phyloP scores from a whole-genome alignment of 768 basidiomycete genomes.

The Lactarius sanguifluus region DNA sequence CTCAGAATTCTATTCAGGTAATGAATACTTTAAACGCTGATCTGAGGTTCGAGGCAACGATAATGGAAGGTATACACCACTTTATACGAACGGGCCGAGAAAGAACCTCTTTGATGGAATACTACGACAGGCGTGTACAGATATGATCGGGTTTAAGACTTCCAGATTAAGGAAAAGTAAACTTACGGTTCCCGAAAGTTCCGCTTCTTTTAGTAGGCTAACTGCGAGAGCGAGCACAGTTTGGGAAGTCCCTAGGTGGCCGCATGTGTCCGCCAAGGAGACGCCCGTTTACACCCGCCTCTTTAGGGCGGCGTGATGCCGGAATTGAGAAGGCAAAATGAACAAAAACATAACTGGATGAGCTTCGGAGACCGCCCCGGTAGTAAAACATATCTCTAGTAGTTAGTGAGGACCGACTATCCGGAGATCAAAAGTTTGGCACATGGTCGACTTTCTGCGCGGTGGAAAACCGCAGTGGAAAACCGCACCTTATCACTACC shows the following conservation, averaged over 20 bases:
- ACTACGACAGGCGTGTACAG: not conserved
- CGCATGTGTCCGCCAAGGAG: constrained; percentile 12
- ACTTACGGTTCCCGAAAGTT: constrained; percentile 20
- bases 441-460: constrained; percentile 27
- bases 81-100: constrained; percentile 21
- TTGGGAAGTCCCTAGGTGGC: not conserved
- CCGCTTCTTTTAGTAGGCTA: constrained; percentile 3
- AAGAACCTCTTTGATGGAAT: constrained; percentile 18
- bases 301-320: constrained; percentile 21
- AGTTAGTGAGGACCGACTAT: constrained; percentile 23
- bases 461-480: constrained; percentile 27
- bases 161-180: constrained; percentile 19
- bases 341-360: constrained; percentile 20
- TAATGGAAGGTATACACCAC: constrained; percentile 11
- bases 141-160: constrained; percentile 25
- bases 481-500: constrained; percentile 27
- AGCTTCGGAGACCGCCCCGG: constrained; percentile 25
- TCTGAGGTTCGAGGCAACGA: constrained; percentile 18
- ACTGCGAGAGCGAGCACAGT: not conserved
- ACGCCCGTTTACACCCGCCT: constrained; percentile 16
- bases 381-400: constrained; percentile 15
- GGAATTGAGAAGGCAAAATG: constrained; percentile 23
- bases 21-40: constrained; percentile 28
- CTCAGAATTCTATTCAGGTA: constrained; percentile 19
- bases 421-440: constrained; percentile 28